Base-by-base conservation (phyloP, 352 stramenopile genomes). In the Pythium dissimile region DNA sequence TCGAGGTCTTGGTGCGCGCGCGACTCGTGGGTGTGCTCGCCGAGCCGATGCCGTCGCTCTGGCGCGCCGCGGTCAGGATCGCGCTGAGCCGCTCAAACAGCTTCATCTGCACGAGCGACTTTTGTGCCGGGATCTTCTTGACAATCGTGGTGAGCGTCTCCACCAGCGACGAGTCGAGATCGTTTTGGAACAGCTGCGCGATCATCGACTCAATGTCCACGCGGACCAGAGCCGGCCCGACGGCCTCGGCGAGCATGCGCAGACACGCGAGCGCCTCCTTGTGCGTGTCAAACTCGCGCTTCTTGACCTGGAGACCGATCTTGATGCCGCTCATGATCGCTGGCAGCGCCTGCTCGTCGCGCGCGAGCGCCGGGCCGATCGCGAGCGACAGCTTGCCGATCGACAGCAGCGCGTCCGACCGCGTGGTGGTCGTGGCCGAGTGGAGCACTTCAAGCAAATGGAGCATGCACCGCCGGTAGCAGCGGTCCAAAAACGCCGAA, bases 311-410 rank as follows among this genome's bases (percentile, higher is more conserved):
- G 18, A 95, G 64, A 24, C 84, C 86, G 20, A 86, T 75, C 64
- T 93, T 93, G 62, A 95, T 92, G 38, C 84, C 84, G 45, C 82
- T 92, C 78, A 92, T 91, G 60, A 95, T 90, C 1, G 77, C 83
- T 18, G 80, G 72, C 38, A 95, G 76, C 46, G 81, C 78, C 26
- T 89, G 77, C 46, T 93, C 84, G 28, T 95, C 85, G 5, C 85
- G 80, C 41, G 79, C 82, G 28, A 95, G 64, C 16, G 85, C 70
- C 1, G 77, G 75, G 12, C 85, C 85, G 56, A 95, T 93, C 9
- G 85, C 85, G 7, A 93, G 59, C 28, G 83, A 88, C 13, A 95
- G 67, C 59, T 95, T 95, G 18, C 85, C 85, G 42, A 92, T 92
- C 20, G 83, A 93, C 31, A 95, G 73, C 42, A 95, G 58, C 8